These are phyloP conservation scores for Pisolithus microcarpus DNA, from an alignment of 768 basidiomycete species.

Conservation along the genomic window DNA sequence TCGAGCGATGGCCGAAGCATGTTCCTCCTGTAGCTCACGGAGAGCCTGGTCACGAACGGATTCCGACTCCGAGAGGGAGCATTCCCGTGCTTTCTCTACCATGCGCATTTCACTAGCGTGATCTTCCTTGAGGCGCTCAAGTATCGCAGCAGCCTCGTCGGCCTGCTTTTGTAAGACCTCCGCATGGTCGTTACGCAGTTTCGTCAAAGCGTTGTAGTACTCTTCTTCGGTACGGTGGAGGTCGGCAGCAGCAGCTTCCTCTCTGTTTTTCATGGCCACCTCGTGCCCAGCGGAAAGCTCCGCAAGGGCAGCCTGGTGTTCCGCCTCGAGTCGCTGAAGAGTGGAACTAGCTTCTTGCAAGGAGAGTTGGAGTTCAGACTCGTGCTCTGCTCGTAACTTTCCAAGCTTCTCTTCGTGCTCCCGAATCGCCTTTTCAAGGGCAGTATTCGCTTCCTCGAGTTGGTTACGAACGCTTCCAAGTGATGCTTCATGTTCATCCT, in stretches of 20 bases:
- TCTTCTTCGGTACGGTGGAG: slow-evolving; percentile 71
- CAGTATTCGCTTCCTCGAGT: slow-evolving; percentile 34
- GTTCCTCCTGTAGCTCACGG: slow-evolving; percentile 64
- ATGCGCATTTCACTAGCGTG: slow-evolving; percentile 68
- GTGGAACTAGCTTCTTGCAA: slow-evolving; percentile 48
- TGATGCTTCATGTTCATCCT: slow-evolving; percentile 41
- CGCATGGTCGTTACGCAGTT: slow-evolving; percentile 66
- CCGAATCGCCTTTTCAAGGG: slow-evolving; percentile 42
- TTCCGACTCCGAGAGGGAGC: slow-evolving; percentile 67
- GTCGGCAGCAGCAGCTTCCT: slow-evolving; percentile 47
- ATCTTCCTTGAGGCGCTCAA: slow-evolving; percentile 71
- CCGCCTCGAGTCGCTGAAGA: slow-evolving; percentile 41
- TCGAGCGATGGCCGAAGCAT: slow-evolving; percentile 54
- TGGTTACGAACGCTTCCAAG: slow-evolving; percentile 36
- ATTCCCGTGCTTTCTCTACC: slow-evolving; percentile 68
- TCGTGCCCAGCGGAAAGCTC: slow-evolving; percentile 49
- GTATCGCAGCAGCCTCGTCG: slow-evolving; percentile 48
- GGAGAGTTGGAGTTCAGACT: slow-evolving; percentile 46
- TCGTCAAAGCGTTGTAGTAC: slow-evolving; percentile 74
- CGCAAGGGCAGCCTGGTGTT: slow-evolving; percentile 47
- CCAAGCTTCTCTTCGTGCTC: slow-evolving; percentile 58
- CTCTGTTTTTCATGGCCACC: slow-evolving; percentile 51
- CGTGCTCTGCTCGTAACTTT: slow-evolving; percentile 47
- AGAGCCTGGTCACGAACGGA: slow-evolving; percentile 57
- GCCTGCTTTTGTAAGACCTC: slow-evolving; percentile 56